phyloP scores from a whole-genome alignment of 164 flowering plant species.

The Stephania japonica region DNA sequence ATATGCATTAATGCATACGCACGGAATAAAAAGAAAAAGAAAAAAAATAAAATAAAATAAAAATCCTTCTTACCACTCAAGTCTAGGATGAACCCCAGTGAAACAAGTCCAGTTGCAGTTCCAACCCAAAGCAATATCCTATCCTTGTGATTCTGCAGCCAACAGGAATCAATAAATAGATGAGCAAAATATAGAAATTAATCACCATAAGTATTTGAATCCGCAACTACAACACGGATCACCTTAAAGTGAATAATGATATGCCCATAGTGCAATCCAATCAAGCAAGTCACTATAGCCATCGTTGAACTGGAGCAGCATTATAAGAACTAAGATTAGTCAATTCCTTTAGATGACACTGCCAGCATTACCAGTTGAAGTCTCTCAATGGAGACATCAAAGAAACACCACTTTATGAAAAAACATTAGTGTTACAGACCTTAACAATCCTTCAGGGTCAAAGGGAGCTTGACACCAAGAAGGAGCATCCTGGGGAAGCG shows the following conservation, averaged over 20 bases:
- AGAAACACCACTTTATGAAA: too few species aligned
- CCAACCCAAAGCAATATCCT: constrained; percentile 52
- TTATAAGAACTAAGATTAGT: neutral
- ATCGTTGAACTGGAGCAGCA: constrained; percentile 50
- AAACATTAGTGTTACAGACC: constrained; percentile 28
- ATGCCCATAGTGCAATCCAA: constrained; percentile 77
- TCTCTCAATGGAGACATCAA: too few species aligned
- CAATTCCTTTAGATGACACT: neutral
- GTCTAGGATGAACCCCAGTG: constrained; percentile 39
- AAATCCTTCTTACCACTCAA: constrained; percentile 31
- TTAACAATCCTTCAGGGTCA: constrained; percentile 82
- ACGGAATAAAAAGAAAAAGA: neutral
- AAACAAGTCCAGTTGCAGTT: constrained; percentile 34
- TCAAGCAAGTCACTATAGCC: constrained; percentile 69
- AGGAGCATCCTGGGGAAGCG: constrained; percentile 69
- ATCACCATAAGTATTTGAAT: neutral
- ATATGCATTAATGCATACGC: neutral
- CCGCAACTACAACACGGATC: neutral
- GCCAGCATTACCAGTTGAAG: too few species aligned
- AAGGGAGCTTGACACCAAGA: constrained; percentile 90
- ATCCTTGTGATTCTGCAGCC: constrained; percentile 52
- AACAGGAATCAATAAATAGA: neutral
- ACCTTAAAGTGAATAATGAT: constrained; percentile 63
- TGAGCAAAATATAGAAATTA: neutral
- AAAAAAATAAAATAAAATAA: too few species aligned